phyloP scores from a whole-genome alignment of 768 basidiomycete genomes.

The Tylopilus vinaceipallidus region DNA sequence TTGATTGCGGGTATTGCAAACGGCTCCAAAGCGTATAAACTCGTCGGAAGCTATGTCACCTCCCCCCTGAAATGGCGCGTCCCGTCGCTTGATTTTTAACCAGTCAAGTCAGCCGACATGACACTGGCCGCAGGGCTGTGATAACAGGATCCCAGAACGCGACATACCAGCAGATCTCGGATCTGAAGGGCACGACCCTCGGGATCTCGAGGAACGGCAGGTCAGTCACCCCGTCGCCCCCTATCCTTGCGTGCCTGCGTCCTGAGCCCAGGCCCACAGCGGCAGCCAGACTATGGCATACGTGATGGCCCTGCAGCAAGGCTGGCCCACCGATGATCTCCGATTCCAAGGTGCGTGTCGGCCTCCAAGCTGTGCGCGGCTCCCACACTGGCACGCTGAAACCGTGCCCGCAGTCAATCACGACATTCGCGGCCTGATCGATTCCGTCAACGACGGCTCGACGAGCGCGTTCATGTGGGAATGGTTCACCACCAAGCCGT shows the following conservation, averaged over 20 bases:
- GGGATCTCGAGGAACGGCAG: conserved; percentile 91
- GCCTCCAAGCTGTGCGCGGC: neutral
- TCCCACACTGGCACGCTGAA: too few species aligned
- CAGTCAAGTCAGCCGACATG: neutral
- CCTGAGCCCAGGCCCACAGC: conserved; percentile 24
- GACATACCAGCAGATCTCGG: conserved; percentile 62
- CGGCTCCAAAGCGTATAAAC: conserved; percentile 82
- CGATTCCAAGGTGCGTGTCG: conserved; percentile 62
- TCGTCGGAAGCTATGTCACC: conserved; percentile 88
- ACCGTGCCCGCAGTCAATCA: conserved; percentile 57
- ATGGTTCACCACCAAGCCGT: conserved; percentile 88
- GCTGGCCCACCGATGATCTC: conserved; percentile 66
- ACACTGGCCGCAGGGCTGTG: conserved; percentile 69
- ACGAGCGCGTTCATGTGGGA: conserved; percentile 96
- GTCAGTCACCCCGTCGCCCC: conserved; percentile 33
- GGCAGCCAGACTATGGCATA: conserved; percentile 95
- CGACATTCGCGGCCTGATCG: conserved; percentile 75
- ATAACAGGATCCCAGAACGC: conserved; percentile 73
- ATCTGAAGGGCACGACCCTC: conserved; percentile 77
- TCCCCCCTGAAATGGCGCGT: conserved; percentile 84
- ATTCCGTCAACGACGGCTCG: conserved; percentile 84
- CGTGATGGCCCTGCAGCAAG: conserved; percentile 87
- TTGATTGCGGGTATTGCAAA: conserved; percentile 92
- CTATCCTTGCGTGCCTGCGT: neutral
- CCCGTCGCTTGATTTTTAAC: neutral